Evolutionary conservation across 2,329 filamentous ascomycete genomes (phyloP).

Genomic region (Biscogniauxia sp.): DNA sequence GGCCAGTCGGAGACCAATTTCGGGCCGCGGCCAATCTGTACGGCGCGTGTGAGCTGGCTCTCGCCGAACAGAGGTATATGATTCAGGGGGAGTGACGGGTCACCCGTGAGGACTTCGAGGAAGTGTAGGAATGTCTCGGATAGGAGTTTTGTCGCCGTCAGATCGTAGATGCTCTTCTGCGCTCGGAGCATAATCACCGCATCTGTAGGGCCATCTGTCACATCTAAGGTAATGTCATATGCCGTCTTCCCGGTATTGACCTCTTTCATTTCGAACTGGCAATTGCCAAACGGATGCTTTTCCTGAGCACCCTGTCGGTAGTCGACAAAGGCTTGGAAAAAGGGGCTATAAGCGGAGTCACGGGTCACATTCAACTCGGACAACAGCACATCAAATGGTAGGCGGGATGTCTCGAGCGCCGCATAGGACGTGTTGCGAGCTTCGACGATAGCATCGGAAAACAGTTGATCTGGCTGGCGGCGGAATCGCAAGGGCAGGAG

Average conservation of each 20-base stretch:
- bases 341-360: constrained; percentile 37
- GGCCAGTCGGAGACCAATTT: constrained; percentile 12
- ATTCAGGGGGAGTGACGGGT: neutral
- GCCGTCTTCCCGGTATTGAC: constrained; percentile 13
- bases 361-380: constrained; percentile 38
- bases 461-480: neutral
- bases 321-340: constrained; percentile 48
- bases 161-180: constrained; percentile 22
- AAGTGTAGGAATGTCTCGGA: constrained; percentile 17
- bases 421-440: constrained; percentile 2
- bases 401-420: constrained; percentile 37
- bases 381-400: constrained; percentile 41
- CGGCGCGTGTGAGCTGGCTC: neutral
- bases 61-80: constrained; percentile 1
- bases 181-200: constrained; percentile 8
- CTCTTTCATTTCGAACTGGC: constrained; percentile 19
- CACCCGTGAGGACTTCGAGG: constrained; percentile 5
- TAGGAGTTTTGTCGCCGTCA: constrained; percentile 8
- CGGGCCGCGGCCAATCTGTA: constrained; percentile 2
- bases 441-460: constrained; percentile 1
- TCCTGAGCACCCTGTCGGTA: constrained; percentile 38
- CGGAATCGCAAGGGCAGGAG: constrained; percentile 35
- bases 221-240: constrained; percentile 26
- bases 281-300: constrained; percentile 24
- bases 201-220: constrained; percentile 14